Evolutionary conservation across 106 monocot species (phyloP), one percentile per base, ranked within the genome.

Genomic region (Phalaenopsis aphrodite): DNA sequence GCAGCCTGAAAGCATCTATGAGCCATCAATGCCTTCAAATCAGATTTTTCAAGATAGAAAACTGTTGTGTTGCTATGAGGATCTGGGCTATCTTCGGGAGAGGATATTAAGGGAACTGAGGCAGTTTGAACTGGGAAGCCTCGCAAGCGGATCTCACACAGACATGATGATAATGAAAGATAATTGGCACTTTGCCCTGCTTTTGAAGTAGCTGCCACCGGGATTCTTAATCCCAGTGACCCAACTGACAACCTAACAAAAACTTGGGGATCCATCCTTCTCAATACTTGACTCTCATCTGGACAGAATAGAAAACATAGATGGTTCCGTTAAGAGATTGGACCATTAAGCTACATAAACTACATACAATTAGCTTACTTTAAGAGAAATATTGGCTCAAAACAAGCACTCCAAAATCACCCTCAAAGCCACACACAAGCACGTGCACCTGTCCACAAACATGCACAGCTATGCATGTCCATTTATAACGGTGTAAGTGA

Each of bases 231-330:
- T 4, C 88, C 94, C 66, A 96, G 90, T 19, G 91, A 90, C 69
- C 93, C 96, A 77, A 96, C 84, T 38, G 96, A 90, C 39, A 96
- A 78, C 77, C 88, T 85, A 79, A 94, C 65, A 78, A 92, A 97
- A 69, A 80, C 81, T 72, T 97, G 88, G 58, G 91, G 96, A 87
- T 97, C 94, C 96, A 97, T 97, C 74, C 64, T 42, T 75, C 56
- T 89, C 85, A 86, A 80, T 80, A 76, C 6, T 61, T 8, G 15
- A 19, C 41, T 12, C 67, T 84, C 85, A 84, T 85, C 79, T 84
- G 39, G 24, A 49, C n/a, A 78, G 38, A 72, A 43, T 18, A 74
- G 11, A 74, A 74, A 74, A 42, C 38, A 41, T 43, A 43, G 43
- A 43, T 74, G 73, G 38, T 30, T 11, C 68, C 68, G 7, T 58